Conservation (phyloP, 2,329 filamentous ascomycete species). For the Colletotrichum eremochloae region DNA sequence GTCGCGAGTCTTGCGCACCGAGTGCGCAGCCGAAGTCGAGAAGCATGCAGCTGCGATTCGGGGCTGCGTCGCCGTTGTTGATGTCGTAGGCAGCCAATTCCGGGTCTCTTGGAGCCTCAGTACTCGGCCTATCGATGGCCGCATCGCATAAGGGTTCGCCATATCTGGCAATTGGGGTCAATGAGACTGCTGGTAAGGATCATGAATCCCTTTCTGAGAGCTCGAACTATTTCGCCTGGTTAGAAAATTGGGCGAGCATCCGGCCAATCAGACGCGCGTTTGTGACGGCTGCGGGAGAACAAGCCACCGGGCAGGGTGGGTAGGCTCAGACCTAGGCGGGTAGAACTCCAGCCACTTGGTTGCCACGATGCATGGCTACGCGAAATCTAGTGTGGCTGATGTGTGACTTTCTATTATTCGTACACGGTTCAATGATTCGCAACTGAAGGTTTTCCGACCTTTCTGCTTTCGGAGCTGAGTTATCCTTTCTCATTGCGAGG, state of each 20-base stretch:
- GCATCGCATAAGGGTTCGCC: constrained; percentile 48
- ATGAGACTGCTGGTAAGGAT: constrained; percentile 29
- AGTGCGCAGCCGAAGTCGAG: constrained; percentile 68
- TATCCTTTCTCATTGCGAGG: background rate
- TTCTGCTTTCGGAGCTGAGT: background rate
- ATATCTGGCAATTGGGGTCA: constrained; percentile 44
- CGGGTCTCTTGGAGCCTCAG: constrained; percentile 42
- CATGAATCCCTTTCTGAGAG: constrained; percentile 29
- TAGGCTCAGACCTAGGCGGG: background rate
- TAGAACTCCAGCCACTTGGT: background rate
- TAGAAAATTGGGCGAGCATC: constrained; percentile 29
- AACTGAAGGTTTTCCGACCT: background rate
- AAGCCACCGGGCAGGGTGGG: constrained; percentile 24
- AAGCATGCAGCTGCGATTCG: constrained; percentile 52
- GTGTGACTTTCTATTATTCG: background rate
- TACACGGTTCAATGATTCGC: background rate
- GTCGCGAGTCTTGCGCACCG: constrained; percentile 72
- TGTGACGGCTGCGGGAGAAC: constrained; percentile 33
- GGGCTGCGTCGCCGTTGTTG: constrained; percentile 14
- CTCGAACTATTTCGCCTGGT: constrained; percentile 37
- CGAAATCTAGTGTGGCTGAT: background rate
- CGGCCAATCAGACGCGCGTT: constrained; percentile 27
- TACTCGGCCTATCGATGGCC: constrained; percentile 50
- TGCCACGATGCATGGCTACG: background rate
- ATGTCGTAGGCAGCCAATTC: constrained; percentile 22